Conservation (phyloP, 140 eudicot species). For the Anethum foeniculum region DNA sequence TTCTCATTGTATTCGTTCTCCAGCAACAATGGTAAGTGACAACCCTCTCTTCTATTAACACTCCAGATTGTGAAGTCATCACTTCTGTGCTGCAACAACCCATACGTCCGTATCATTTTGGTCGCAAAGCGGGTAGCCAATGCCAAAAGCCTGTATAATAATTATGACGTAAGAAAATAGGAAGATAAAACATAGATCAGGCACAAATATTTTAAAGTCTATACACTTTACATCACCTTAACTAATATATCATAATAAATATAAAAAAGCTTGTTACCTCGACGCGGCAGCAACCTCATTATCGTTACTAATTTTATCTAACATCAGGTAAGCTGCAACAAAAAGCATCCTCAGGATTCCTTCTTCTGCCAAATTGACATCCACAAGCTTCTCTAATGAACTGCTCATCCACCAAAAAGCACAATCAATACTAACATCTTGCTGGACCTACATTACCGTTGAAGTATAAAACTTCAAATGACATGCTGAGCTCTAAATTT, state of each 20-base stretch:
- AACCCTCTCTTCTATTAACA: slow-evolving; percentile 24
- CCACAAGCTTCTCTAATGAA: slow-evolving; percentile 76
- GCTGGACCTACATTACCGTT: slow-evolving; percentile 10
- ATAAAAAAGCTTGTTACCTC: slow-evolving; percentile 42
- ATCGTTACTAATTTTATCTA: slow-evolving; percentile 56
- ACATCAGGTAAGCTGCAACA: slow-evolving; percentile 72
- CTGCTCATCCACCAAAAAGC: slow-evolving; percentile 46
- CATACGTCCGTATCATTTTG: slow-evolving; percentile 64
- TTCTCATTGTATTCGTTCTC: slow-evolving; percentile 34
- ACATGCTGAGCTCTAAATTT: not conserved
- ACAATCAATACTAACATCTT: slow-evolving; percentile 23
- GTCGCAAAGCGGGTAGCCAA: slow-evolving; percentile 70
- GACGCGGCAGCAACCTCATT: slow-evolving; percentile 72
- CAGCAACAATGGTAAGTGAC: slow-evolving; percentile 30
- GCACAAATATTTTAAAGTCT: not conserved
- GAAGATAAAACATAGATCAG: not conserved
- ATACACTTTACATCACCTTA: slow-evolving; percentile 2
- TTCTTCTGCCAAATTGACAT: slow-evolving; percentile 78
- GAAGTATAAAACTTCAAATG: slow-evolving; percentile 11
- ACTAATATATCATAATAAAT: not conserved
- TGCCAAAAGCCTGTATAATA: slow-evolving; percentile 65
- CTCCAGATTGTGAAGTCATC: slow-evolving; percentile 29
- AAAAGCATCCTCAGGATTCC: slow-evolving; percentile 74
- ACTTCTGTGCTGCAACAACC: slow-evolving; percentile 50
- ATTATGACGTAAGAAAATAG: slow-evolving; percentile 17